Evolutionary conservation across 441 rosid species (phyloP), one percentile per base, ranked within the genome.

Genomic region (Jatropha multifida): DNA sequence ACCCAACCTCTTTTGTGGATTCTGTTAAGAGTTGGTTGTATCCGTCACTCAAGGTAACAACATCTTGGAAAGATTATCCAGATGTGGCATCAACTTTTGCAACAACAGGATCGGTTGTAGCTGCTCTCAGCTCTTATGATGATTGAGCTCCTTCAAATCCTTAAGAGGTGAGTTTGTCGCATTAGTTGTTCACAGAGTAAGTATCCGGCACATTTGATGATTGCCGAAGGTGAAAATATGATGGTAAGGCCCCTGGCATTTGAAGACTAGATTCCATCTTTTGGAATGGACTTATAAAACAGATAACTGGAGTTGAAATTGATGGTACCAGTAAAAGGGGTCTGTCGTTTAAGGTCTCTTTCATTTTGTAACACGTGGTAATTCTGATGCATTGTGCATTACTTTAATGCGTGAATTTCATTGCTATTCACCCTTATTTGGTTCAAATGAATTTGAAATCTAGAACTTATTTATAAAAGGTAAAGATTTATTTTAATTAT

Each of bases 41-140:
- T 82, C 92, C 96, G 41, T 88, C 93, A 59, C 79, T 96, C 62
- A 90, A 85, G 80, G 86, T 88, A 71, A 84, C 89, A 56, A 84
- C 96, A 56, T 92, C 96, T 15, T 94, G 92, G 98, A 91, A 86
- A 88, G 97, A 90, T 68, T 88, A 88, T 83, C 93, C 93, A 0
- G 97, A 94, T 46, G 88, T 96, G 6, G 80, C 85, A 54, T 90
- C 96, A 44, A 89, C 98, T 68, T 82, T 96, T 75, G 70, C 89
- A 26, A 92, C 98, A 4, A 89, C 96, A 0, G 99, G 97, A 67
- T 87, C 97, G 0, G 92, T 94, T 74, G 93, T 94, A 38, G 92
- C 92, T 17, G 99, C 96, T 71, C 88, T 94, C 77, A 96, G 93
- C 82, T 64, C 91, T 72, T 91, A 85, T 46, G 85, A 86, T 41